Base-by-base conservation (phyloP, 2,329 filamentous ascomycete species). In the Lachnellula subtilissima region DNA sequence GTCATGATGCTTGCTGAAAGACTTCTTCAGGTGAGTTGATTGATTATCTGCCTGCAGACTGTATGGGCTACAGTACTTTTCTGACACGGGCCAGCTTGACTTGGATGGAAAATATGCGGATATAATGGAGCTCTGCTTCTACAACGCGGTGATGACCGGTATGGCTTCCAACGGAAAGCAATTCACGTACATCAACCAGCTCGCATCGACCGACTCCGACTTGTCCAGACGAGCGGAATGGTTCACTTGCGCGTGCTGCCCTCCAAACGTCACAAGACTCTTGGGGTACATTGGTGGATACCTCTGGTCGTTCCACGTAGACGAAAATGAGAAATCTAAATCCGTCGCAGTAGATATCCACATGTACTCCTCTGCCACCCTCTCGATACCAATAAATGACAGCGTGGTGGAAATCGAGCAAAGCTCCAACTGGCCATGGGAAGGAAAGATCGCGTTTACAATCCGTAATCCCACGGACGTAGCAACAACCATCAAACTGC, bases 131-230 rank as follows among this genome's bases (percentile, higher is more conserved):
- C 67, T 84, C 2, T 80, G 76, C 55, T 74, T 86, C 0, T 85
- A 83, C 67, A 86, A 86, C 64, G 76, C 77, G 17, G 75, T 85
- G 14, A 74, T 85, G 68, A 82, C 78, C 0, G 77, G 78, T 1
- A 81, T 84, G 76, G 78, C 76, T 25, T 66, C 78, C 8, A 75
- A 81, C 59, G 82, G 83, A 2, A 79, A 73, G 35, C 73, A 72
- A 1, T 86, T 86, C 66, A 83, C 81, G 0, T 86, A 86, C 58
- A 78, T 79, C 52, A 86, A 86, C 60, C 82, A 84, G 56, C 72
- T 86, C 0, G 79, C 78, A 0, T 82, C 79, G 36, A 81, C 76
- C 8, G 75, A 79, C 7, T 65, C 66, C 1, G 74, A 82, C 54
- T 72, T 73, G 17, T 82, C 76, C 19, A 70, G 73, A 54, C 73